phyloP scores from a whole-genome alignment of 306 rosid species.

The Fragaria vesca region DNA sequence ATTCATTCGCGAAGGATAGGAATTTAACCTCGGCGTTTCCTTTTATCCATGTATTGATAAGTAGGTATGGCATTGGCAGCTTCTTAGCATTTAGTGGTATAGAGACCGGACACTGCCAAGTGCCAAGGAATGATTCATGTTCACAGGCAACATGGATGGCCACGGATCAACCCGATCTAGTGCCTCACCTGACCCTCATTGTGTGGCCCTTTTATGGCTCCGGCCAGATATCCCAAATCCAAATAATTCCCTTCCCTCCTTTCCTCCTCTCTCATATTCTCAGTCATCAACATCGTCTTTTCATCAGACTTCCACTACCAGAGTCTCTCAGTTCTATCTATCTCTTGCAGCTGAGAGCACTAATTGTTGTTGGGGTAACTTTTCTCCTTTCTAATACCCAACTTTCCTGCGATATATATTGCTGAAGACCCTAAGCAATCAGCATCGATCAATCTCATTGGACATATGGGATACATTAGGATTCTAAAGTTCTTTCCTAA shows the following conservation, averaged over 20 bases:
- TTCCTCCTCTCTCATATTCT: no score
- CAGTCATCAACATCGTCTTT: background rate
- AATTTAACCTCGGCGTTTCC: background rate
- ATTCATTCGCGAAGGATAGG: background rate
- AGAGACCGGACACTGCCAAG: background rate
- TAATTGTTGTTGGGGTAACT: background rate
- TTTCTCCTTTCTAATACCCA: background rate
- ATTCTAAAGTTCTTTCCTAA: no score
- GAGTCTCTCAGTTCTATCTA: background rate
- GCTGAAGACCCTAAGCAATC: background rate
- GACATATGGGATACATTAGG: no score
- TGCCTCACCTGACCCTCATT: background rate
- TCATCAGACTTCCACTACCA: background rate
- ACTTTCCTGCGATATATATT: background rate
- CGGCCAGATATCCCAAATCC: background rate
- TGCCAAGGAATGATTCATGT: background rate
- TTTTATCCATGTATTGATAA: background rate
- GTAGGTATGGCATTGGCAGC: background rate
- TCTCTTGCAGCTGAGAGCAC: background rate
- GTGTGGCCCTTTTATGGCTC: background rate
- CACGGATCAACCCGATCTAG: background rate
- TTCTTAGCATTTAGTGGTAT: slow-evolving; percentile 2
- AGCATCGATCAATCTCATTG: no score
- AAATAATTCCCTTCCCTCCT: background rate
- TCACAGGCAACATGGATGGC: background rate